Conservation (phyloP, 805 yeast species). For the Metschnikowia lunata region DNA sequence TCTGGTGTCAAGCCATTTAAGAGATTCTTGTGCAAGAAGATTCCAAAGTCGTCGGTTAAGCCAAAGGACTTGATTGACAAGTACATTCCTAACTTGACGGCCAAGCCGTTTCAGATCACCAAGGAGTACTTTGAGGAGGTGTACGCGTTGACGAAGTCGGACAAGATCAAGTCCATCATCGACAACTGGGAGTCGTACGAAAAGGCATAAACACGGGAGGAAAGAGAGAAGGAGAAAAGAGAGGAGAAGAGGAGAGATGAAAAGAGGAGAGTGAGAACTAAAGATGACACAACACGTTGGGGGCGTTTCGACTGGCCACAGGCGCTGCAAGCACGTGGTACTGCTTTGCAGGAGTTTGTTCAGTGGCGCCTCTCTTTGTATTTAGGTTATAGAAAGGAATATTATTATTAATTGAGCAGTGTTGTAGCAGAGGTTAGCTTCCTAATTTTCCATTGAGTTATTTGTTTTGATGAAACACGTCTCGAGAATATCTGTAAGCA, state of each 20-base stretch:
- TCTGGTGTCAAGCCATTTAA: conserved; percentile 99
- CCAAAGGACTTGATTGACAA: conserved; percentile 90
- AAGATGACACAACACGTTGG: too few species aligned
- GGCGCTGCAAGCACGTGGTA: conserved; percentile 17
- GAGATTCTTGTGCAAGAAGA: conserved; percentile 93
- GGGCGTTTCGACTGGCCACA: not conserved
- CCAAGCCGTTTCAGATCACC: conserved; percentile 92
- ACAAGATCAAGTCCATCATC: conserved; percentile 80
- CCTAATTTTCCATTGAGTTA: too few species aligned
- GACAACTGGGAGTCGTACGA: conserved; percentile 94
- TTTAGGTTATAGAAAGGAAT: conserved; percentile 9
- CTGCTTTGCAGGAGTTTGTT: conserved; percentile 7
- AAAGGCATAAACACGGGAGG: conserved; percentile 32
- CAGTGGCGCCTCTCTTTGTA: conserved; percentile 4
- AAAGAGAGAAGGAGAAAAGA: not conserved
- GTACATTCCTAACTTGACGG: conserved; percentile 98
- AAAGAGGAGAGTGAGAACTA: not conserved
- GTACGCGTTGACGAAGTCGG: conserved; percentile 84
- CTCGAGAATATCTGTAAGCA: too few species aligned
- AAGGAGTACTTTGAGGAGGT: conserved; percentile 98
- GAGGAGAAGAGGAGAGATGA: not conserved
- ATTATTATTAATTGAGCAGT: conserved; percentile 1
- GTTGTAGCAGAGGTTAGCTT: too few species aligned
- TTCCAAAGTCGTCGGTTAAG: conserved; percentile 90
- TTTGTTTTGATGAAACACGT: too few species aligned